These are phyloP conservation scores for Lolium multiflorum DNA, from an alignment of 176 grass and related monocot genomes.

Conservation along the genomic window DNA sequence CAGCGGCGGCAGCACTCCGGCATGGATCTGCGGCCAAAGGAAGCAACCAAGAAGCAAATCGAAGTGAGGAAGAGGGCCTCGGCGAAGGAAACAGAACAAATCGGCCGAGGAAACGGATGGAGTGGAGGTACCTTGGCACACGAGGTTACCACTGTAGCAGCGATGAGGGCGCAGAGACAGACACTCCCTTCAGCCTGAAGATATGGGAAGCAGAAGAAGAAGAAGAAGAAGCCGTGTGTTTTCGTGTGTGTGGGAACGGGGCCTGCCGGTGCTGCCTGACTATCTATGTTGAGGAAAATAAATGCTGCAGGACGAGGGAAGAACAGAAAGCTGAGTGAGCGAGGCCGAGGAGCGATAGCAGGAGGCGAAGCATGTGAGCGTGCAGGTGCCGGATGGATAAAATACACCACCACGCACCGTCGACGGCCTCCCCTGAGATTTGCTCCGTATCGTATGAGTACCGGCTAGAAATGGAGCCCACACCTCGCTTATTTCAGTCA, in stretches of 20 bases:
- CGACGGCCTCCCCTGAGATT: slow-evolving; percentile 24
- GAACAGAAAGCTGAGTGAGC: slow-evolving; percentile 19
- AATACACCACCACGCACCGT: not conserved
- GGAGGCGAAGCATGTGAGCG: slow-evolving; percentile 6
- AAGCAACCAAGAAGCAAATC: not conserved
- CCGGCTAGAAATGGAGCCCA: not conserved
- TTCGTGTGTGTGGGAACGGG: not conserved
- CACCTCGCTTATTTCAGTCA: not conserved
- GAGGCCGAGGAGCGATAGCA: not conserved
- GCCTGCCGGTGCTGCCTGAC: slow-evolving; percentile 31
- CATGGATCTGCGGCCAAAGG: slow-evolving; percentile 33
- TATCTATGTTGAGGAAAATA: slow-evolving; percentile 17
- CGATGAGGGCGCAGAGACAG: not conserved
- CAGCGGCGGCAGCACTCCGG: slow-evolving; percentile 1
- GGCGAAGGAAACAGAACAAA: not conserved
- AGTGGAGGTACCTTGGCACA: not conserved
- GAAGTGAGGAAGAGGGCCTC: not conserved
- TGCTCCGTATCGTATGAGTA: not conserved
- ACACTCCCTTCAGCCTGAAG: not conserved
- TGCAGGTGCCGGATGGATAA: slow-evolving; percentile 14
- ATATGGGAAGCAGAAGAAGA: slow-evolving; percentile 9
- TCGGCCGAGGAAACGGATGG: not conserved
- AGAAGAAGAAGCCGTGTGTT: not conserved
- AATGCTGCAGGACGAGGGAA: slow-evolving; percentile 10
- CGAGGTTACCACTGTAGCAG: slow-evolving; percentile 11